Evolutionary conservation across 495 filamentous ascomycete species (phyloP).

Genomic region (Trichoderma reesei): DNA sequence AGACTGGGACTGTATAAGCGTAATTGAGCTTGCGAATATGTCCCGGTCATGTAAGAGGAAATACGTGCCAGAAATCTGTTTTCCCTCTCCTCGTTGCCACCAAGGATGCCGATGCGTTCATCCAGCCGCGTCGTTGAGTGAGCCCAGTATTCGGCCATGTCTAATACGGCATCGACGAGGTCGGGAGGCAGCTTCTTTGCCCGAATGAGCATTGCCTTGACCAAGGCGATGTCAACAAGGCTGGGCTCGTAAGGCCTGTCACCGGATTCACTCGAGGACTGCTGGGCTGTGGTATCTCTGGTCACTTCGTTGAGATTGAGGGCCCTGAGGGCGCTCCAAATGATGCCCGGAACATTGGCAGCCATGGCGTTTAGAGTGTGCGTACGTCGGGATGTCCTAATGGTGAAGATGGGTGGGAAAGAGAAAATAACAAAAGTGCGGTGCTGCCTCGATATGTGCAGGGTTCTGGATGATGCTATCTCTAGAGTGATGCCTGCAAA

Average conservation of each 20-base stretch:
- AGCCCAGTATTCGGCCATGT: conserved; percentile 65
- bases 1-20: too few species aligned
- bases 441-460: too few species aligned
- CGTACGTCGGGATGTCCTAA: too few species aligned
- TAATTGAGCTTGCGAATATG: too few species aligned
- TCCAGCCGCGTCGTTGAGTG: conserved; percentile 25
- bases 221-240: conserved; percentile 34
- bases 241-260: conserved; percentile 20
- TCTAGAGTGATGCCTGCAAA: too few species aligned
- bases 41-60: neutral
- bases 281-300: neutral
- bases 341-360: neutral
- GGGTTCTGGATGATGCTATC: too few species aligned
- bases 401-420: too few species aligned
- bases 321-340: neutral
- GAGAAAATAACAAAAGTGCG: too few species aligned
- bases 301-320: neutral
- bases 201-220: conserved; percentile 34
- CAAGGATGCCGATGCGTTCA: conserved; percentile 13
- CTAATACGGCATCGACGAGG: conserved; percentile 56
- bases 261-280: neutral
- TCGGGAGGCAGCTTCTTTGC: conserved; percentile 45
- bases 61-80: conserved; percentile 29
- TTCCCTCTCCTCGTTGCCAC: conserved; percentile 17
- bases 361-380: neutral